Percentiles rank a stretch among this genome's conserved stretches.
Evolutionary conservation across 108 stramenopile genomes (phyloP).

Genomic region (Asterionellopsis glacialis): DNA sequence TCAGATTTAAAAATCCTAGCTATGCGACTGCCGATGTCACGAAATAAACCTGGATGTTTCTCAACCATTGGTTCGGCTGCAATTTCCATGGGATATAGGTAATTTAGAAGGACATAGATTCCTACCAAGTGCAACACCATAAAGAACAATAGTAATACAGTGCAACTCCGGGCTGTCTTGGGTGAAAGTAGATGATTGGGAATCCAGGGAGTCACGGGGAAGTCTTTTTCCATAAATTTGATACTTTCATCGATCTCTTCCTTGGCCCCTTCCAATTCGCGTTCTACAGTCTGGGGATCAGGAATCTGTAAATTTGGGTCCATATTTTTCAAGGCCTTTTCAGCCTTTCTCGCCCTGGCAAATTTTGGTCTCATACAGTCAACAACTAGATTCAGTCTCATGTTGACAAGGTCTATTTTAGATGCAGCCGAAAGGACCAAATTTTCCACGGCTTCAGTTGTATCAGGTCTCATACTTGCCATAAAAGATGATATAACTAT

Average conservation of each 20-base stretch:
- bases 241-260: conserved; percentile 4
- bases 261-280: conserved; percentile 2
- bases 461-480: neutral
- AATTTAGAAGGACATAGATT: neutral
- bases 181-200: neutral
- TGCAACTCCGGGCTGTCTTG: neutral
- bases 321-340: neutral
- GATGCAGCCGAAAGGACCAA: neutral
- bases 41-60: neutral
- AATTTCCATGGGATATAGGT: neutral
- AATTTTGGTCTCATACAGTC: neutral
- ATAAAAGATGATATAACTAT: neutral
- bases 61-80: neutral
- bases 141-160: neutral
- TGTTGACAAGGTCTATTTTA: neutral
- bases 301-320: neutral
- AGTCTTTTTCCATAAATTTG: neutral
- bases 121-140: neutral
- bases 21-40: neutral
- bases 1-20: neutral
- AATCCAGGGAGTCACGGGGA: neutral
- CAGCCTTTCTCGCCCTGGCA: neutral
- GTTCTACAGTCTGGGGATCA: neutral
- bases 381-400: conserved; percentile 2
- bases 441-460: neutral